Conservation (phyloP, 371 early-diverging fungal species). For the Entomophthora muscae region DNA sequence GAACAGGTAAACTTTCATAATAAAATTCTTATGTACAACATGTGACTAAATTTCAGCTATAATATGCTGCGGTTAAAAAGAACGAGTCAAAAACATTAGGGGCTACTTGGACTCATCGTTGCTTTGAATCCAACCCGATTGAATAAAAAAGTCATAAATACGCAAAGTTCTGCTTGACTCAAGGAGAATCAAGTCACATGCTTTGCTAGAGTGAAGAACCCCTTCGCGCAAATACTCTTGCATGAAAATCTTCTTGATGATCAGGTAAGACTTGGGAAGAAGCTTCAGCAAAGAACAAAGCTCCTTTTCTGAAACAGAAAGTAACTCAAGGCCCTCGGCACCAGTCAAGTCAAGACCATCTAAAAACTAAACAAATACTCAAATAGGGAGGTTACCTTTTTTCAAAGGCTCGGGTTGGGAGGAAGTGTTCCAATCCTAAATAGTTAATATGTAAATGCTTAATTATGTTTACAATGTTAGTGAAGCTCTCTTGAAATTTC, state of each 20-base stretch:
- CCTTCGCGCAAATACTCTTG: slow-evolving; percentile 62
- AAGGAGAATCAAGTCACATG: slow-evolving; percentile 63
- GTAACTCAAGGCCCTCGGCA: slow-evolving; percentile 71
- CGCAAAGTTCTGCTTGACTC: slow-evolving; percentile 70
- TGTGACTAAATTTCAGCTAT: too few relatives aligned
- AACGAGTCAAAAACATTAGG: too few relatives aligned
- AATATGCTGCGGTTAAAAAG: too few relatives aligned
- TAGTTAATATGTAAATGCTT: neutral
- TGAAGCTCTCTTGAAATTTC: neutral
- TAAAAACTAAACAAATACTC: neutral
- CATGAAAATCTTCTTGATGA: slow-evolving; percentile 74
- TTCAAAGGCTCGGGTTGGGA: neutral
- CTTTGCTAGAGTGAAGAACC: slow-evolving; percentile 46
- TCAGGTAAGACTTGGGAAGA: slow-evolving; percentile 69
- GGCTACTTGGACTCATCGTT: too few relatives aligned
- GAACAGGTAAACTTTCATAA: too few relatives aligned
- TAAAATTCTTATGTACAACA: too few relatives aligned
- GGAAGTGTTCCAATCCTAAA: neutral
- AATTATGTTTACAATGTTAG: neutral
- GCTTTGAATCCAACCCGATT: slow-evolving; percentile 63
- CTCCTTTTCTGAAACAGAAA: slow-evolving; percentile 56
- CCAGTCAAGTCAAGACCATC: slow-evolving; percentile 59
- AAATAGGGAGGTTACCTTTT: neutral
- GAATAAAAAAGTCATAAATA: slow-evolving; percentile 80
- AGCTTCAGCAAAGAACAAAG: slow-evolving; percentile 70